Percentiles rank a stretch among this genome's conserved stretches.
phyloP scores from a whole-genome alignment of 2,329 filamentous ascomycete species.

The Diaporthe longicolla region DNA sequence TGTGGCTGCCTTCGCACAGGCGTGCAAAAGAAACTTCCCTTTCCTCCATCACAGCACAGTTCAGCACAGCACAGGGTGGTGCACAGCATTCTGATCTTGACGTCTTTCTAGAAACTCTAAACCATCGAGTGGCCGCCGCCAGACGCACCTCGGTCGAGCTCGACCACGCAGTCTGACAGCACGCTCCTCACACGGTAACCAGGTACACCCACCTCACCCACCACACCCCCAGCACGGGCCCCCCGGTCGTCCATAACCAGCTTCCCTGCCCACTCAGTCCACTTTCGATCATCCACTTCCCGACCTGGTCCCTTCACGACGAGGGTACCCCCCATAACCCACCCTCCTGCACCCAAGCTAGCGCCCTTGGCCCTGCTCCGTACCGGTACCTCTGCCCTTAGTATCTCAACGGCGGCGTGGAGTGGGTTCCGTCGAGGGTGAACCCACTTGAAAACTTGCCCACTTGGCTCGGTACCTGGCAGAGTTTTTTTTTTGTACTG shows the following conservation, averaged over 20 bases:
- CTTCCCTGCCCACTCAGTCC: slow-evolving; percentile 8
- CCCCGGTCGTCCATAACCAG: slow-evolving; percentile 26
- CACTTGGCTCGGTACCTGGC: slow-evolving; percentile 42
- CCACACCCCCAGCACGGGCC: background rate
- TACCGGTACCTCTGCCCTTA: slow-evolving; percentile 36
- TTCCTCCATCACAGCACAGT: slow-evolving; percentile 15
- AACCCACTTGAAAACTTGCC: slow-evolving; percentile 41
- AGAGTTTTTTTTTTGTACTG: slow-evolving; percentile 43
- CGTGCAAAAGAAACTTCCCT: slow-evolving; percentile 28
- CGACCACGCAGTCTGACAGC: background rate
- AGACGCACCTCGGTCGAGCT: slow-evolving; percentile 27
- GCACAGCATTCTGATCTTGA: slow-evolving; percentile 11
- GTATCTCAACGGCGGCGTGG: slow-evolving; percentile 39
- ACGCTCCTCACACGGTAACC: slow-evolving; percentile 12
- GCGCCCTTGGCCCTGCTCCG: slow-evolving; percentile 30
- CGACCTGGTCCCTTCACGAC: slow-evolving; percentile 36
- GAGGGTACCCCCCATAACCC: slow-evolving; percentile 29
- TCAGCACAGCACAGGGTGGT: background rate
- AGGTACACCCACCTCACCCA: background rate
- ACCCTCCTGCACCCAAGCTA: slow-evolving; percentile 19
- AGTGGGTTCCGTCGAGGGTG: slow-evolving; percentile 40
- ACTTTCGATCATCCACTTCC: slow-evolving; percentile 39
- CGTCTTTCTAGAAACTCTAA: slow-evolving; percentile 29
- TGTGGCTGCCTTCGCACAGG: slow-evolving; percentile 32
- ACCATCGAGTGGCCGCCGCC: slow-evolving; percentile 7